phyloP scores from a whole-genome alignment of 1,139 yeast species.

The Sugiyamaella sp. region DNA sequence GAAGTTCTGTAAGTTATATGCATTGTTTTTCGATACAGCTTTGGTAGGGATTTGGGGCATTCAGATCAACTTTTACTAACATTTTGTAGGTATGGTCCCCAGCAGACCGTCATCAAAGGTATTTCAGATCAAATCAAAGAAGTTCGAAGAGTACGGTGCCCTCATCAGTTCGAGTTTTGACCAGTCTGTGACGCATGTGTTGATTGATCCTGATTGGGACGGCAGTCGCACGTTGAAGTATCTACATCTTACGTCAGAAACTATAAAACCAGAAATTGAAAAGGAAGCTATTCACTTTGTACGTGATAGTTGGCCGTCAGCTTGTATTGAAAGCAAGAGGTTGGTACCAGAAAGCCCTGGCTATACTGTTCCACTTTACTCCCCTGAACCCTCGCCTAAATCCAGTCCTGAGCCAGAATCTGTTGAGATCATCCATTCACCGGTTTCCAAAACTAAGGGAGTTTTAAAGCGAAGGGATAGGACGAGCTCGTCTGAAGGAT shows the following conservation, averaged over 20 bases:
- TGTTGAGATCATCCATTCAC: background rate
- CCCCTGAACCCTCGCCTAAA: conserved; percentile 5
- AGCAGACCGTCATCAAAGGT: conserved; percentile 19
- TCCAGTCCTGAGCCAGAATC: background rate
- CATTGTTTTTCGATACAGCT: background rate
- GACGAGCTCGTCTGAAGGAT: background rate
- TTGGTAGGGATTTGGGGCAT: too few relatives aligned
- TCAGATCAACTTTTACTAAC: conserved; percentile 9
- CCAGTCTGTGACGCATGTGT: conserved; percentile 38
- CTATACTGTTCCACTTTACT: background rate
- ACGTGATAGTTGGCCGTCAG: conserved; percentile 45
- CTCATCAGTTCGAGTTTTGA: conserved; percentile 31
- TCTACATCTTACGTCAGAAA: conserved; percentile 2
- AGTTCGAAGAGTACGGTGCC: conserved; percentile 43
- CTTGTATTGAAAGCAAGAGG: conserved; percentile 40
- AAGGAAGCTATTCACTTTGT: conserved; percentile 29
- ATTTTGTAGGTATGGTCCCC: conserved; percentile 22
- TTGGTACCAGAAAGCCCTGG: conserved; percentile 30
- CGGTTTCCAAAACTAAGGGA: background rate
- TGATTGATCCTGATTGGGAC: conserved; percentile 36
- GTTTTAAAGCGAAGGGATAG: background rate
- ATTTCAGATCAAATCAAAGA: conserved; percentile 10
- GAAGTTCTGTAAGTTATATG: conserved; percentile 24
- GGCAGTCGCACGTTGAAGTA: conserved; percentile 19
- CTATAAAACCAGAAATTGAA: background rate